These are phyloP conservation scores for Melampsora allii-populina DNA, from an alignment of 1,284 basidiomycete genomes.

Conservation along the genomic window DNA sequence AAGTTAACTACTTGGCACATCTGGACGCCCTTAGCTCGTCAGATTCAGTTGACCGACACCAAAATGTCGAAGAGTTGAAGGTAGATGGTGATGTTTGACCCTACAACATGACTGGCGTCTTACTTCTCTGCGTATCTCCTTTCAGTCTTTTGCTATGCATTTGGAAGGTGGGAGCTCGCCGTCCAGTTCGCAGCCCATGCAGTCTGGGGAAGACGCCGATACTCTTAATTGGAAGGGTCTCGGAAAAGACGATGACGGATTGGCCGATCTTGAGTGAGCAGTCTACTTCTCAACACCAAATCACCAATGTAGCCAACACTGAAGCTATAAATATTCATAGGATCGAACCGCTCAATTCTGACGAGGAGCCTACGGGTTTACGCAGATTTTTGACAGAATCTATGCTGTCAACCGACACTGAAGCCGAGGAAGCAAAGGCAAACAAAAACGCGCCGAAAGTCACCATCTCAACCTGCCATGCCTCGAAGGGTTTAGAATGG, in stretches of 20 bases:
- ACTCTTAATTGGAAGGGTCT: no score
- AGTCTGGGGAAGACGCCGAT: no score
- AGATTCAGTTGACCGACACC: conserved; percentile 74
- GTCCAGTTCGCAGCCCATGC: no score
- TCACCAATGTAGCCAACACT: conserved; percentile 28
- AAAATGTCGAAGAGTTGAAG: conserved; percentile 78
- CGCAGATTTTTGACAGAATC: conserved; percentile 78
- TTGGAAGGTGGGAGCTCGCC: no score
- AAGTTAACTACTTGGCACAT: conserved; percentile 67
- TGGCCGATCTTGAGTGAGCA: no score
- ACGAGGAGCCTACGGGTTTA: conserved; percentile 60
- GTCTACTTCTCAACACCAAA: neutral
- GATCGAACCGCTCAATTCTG: neutral
- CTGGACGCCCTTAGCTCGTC: conserved; percentile 63
- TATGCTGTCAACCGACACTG: conserved; percentile 77
- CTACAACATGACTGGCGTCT: no score
- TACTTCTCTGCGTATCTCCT: no score
- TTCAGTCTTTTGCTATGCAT: no score
- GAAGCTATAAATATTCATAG: conserved; percentile 52
- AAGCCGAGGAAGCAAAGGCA: conserved; percentile 62
- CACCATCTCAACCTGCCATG: conserved; percentile 80
- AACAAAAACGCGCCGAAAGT: conserved; percentile 70
- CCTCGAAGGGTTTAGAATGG: conserved; percentile 90
- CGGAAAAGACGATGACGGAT: no score
- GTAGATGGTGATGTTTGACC: neutral